Evolutionary conservation across 495 filamentous ascomycete genomes (phyloP).

Genomic region (Penicillium salamii): DNA sequence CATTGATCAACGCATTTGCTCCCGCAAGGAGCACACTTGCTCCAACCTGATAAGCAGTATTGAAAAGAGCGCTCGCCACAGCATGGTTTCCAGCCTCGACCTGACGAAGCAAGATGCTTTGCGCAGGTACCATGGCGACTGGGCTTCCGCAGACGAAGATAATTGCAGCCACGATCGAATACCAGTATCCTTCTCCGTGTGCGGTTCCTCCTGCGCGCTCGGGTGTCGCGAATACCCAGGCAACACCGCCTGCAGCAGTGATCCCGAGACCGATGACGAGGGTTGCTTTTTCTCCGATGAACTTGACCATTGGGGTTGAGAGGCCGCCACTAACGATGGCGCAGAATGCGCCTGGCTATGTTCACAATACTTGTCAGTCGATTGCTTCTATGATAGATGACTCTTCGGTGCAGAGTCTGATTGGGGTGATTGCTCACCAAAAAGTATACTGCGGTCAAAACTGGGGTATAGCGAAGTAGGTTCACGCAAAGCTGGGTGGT

Average conservation of each 20-base stretch:
- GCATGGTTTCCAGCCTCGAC: not conserved
- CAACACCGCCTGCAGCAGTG: not conserved
- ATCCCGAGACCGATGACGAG: not conserved
- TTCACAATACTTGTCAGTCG: not conserved
- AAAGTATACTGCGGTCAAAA: not conserved
- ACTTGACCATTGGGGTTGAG: not conserved
- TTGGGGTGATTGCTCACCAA: not conserved
- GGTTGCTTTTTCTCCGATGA: not conserved
- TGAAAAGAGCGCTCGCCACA: not conserved
- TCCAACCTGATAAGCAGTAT: not conserved
- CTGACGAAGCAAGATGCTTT: not conserved
- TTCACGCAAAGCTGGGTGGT: not conserved
- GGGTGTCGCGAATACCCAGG: not conserved
- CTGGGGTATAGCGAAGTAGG: not conserved
- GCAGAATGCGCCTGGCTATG: not conserved
- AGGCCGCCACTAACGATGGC: not conserved
- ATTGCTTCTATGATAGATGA: too few relatives aligned
- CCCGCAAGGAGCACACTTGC: not conserved
- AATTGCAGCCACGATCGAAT: not conserved
- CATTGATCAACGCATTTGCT: not conserved
- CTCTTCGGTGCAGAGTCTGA: too few relatives aligned
- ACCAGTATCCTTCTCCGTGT: not conserved
- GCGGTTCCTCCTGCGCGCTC: not conserved
- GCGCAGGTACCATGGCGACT: not conserved
- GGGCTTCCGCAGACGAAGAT: constrained; percentile 1